Conservation (phyloP, 225 moss, liverwort and hornwort genomes). For the Climacium dendroides region DNA sequence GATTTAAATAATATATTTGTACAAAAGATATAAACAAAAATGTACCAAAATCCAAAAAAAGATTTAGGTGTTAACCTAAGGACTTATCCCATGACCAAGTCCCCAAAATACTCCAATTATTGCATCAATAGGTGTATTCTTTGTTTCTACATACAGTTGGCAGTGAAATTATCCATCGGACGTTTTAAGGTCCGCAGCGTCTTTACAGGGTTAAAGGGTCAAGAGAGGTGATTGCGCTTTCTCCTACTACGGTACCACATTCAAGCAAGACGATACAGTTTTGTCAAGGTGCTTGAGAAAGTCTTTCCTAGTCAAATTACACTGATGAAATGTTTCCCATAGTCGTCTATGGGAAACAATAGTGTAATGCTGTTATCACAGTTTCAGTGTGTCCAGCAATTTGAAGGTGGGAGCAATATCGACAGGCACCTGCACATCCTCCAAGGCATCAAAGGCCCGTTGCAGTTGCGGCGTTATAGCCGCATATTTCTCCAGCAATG, state of each 20-base stretch:
- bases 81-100: neutral
- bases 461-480: slow-evolving; percentile 76
- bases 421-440: slow-evolving; percentile 78
- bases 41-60: neutral
- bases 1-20: neutral
- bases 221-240: neutral
- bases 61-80: neutral
- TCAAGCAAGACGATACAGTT: neutral
- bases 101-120: neutral
- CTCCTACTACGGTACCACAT: neutral
- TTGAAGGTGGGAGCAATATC: slow-evolving; percentile 75
- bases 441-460: slow-evolving; percentile 45
- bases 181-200: neutral
- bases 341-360: neutral
- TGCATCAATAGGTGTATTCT: neutral
- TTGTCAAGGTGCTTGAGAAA: neutral
- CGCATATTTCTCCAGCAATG: slow-evolving; percentile 58
- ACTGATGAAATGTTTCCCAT: neutral
- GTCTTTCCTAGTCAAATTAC: neutral
- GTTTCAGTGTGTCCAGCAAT: slow-evolving; percentile 19
- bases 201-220: no score
- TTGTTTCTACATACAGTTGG: neutral
- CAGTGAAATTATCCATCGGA: neutral
- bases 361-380: neutral
- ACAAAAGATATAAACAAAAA: neutral